Base-by-base conservation (phyloP, 805 yeast genomes). In the Candida golubevii region DNA sequence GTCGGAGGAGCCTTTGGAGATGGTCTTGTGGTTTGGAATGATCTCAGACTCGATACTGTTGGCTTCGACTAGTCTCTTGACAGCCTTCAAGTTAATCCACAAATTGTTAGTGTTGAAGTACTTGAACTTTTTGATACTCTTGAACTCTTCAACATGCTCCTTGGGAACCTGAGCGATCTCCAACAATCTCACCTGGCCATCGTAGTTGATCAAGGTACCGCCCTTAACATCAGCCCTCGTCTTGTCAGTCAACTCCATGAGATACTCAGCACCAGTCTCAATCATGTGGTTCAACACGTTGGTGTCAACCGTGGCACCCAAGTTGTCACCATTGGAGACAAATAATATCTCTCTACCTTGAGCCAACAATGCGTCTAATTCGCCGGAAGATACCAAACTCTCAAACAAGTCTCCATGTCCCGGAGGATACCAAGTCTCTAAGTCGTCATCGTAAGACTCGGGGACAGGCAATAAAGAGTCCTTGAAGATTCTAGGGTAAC, bases 161-260 rank as follows among this genome's bases (percentile, higher is more conserved):
- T 90, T 90, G 66, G 98, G 98, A 51, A 91, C 99, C 75, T 91
- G 99, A 35, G 97, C 97, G 58, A 93, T 91, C 71, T 93, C 98
- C 59, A 93, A 79, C 62, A 93, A 79, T 69, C 97, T 82, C 48
- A 93, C 96, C 62, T 85, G 82, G 51, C 97, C 98, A 56, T 88
- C 91, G 69, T 93, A 93, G 70, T 88, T 88, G 67, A 93, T 90
- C 67, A 93, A 80, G 55, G 98, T 93, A 75, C 98, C 99, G 75
- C 99, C 99, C 73, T 93, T 93, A 62, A 93, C 99, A 67, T 93
- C 99, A 31, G 99, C 99, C 69, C 98, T 84, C 41, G 99, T 93
- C 76, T 93, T 93, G 72, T 91, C 96, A 43, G 99, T 93, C 67
- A 93, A 81, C 73, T 93, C 99, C 99, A 93, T 93, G 56, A 93